Percentiles rank a stretch among this genome's conserved stretches.
These are phyloP conservation scores for Colletotrichum sp. DNA, from an alignment of 2,329 filamentous ascomycete species.

Conservation along the genomic window DNA sequence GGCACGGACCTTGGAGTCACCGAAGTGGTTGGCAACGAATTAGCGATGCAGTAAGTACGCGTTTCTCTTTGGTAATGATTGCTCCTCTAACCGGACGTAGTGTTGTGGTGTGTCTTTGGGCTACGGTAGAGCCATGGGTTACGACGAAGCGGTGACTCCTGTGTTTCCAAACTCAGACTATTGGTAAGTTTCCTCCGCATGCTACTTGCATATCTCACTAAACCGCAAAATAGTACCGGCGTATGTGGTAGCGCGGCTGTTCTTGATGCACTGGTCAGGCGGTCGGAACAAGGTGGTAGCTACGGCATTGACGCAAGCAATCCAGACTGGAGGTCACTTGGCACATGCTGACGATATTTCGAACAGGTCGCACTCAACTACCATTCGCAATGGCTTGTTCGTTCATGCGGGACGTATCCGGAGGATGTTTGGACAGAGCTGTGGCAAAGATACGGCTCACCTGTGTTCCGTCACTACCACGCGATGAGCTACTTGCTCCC, in stretches of 20 bases:
- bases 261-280: constrained; percentile 43
- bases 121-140: constrained; percentile 47
- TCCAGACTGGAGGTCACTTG: neutral
- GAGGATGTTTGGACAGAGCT: constrained; percentile 29
- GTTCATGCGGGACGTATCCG: constrained; percentile 41
- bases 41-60: constrained; percentile 42
- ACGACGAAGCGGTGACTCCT: constrained; percentile 29
- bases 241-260: constrained; percentile 43
- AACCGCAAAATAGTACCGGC: constrained; percentile 37
- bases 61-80: neutral
- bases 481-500: constrained; percentile 44
- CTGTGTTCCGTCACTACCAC: constrained; percentile 56
- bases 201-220: neutral
- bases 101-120: constrained; percentile 47
- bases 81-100: neutral
- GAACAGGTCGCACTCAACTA: constrained; percentile 40
- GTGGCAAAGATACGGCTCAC: constrained; percentile 52
- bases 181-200: constrained; percentile 20
- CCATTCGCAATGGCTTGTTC: constrained; percentile 45
- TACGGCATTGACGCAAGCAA: constrained; percentile 15
- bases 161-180: constrained; percentile 35
- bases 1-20: constrained; percentile 49
- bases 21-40: constrained; percentile 60
- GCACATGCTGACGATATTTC: neutral
- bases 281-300: constrained; percentile 34